A percentile compares a stretch with the other conserved stretches of the same genome.
phyloP scores from a whole-genome alignment of 805 yeast genomes.

The Peterozyma toletana region DNA sequence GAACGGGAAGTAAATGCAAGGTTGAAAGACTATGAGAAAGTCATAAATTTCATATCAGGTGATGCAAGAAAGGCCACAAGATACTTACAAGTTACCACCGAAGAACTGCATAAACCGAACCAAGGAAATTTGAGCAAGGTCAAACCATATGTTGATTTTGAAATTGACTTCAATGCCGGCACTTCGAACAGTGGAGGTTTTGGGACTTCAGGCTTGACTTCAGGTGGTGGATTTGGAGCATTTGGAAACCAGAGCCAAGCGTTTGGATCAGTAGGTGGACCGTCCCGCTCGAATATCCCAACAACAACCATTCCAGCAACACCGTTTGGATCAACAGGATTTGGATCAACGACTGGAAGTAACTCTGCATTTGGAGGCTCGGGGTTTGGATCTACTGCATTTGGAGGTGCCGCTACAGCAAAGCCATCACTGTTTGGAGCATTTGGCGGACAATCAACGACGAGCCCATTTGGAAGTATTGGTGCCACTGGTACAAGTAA shows the following conservation, averaged over 20 bases:
- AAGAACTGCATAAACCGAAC: slow-evolving; percentile 6
- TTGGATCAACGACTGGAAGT: slow-evolving; percentile 5
- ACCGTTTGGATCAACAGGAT: slow-evolving; percentile 13
- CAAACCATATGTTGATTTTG: slow-evolving; percentile 8
- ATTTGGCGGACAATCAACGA: slow-evolving; percentile 8
- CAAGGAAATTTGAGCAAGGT: slow-evolving; percentile 1
- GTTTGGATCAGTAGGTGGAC: slow-evolving; percentile 9
- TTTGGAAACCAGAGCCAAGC: slow-evolving; percentile 1
- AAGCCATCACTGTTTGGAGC: slow-evolving; percentile 4
- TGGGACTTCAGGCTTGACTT: not conserved
- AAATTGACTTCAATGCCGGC: slow-evolving; percentile 7
- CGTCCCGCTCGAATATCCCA: slow-evolving; percentile 15
- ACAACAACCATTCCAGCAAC: slow-evolving; percentile 6
- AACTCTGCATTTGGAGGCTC: slow-evolving; percentile 9
- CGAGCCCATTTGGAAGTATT: not conserved
- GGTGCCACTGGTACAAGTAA: not conserved
- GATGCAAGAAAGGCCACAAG: slow-evolving; percentile 48
- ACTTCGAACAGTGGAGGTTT: slow-evolving; percentile 10
- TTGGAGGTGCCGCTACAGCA: not conserved
- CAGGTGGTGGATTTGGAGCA: not conserved
- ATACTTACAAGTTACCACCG: slow-evolving; percentile 37
- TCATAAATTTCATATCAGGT: slow-evolving; percentile 27
- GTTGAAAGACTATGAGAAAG: slow-evolving; percentile 37
- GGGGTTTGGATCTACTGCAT: slow-evolving; percentile 11
- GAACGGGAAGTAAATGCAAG: slow-evolving; percentile 34